Base-by-base conservation (phyloP, 2,329 filamentous ascomycete genomes). In the Ophiognomonia clavigignenti-juglandacearum region DNA sequence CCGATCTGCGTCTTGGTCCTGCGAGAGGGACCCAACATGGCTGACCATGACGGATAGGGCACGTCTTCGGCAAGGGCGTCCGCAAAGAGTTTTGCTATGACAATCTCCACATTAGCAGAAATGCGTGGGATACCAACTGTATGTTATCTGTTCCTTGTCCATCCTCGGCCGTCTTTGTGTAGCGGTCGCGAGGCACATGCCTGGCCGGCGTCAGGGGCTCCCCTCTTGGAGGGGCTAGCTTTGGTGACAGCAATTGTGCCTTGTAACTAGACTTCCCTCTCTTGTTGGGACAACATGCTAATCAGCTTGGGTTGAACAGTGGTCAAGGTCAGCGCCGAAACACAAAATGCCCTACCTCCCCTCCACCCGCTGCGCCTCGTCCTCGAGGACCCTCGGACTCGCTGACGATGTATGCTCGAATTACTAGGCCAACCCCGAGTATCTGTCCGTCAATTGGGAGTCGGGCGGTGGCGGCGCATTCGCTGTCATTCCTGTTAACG, bases 81-180 rank as follows among this genome's bases (percentile, higher is more conserved):
- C 85, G 88, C 71, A 96, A 96, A 80, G 93, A 98, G 68, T 88
- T 88, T 79, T 96, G 91, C 77, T 98, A 97, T 73, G 93, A 98
- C 70, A 97, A 97, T 70, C 75, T 98, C 58, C 88, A 89, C 66
- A 89, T 98, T 69, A 96, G 90, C 63, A 88, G 86, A 70, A 98
- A 98, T 83, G 93, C 93, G 47, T 98, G 93, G 93, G 93, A 98
- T 69, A 96, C 91, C 62, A 98, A 98, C 73, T 36, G 34, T 36
- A 36, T 16, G 34, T 36, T n/a, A n/a, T n/a, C n/a, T n/a, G n/a
- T n/a, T n/a, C n/a, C 3, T 31, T 3, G 10, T 14, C 41, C 32
- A 16, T 34, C 39, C 14, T 18, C 39, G n/a, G n/a, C n/a, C n/a
- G n/a, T n/a, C n/a, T n/a, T n/a, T n/a, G n/a, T n/a, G n/a, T n/a